Conservation (phyloP, 495 filamentous ascomycete genomes). For the Penicillium diatomitis region DNA sequence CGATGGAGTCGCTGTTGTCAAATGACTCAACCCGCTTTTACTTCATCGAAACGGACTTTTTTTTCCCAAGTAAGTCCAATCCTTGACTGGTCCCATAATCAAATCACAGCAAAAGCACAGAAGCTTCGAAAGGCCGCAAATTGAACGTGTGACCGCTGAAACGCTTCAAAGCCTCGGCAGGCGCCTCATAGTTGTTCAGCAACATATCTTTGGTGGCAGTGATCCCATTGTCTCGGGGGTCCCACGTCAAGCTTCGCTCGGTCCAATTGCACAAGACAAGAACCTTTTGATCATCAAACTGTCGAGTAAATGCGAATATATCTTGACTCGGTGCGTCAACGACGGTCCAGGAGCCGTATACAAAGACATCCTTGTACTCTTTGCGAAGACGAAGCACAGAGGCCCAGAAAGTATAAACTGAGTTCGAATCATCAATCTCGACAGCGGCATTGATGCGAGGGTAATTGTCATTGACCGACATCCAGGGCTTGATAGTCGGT, state of each 20-base stretch:
- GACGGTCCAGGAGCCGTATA: conserved; percentile 51
- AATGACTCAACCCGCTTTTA: too few species aligned
- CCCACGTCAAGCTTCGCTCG: conserved; percentile 29
- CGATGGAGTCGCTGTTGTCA: too few species aligned
- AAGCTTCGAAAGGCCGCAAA: conserved; percentile 34
- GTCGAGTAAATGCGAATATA: conserved; percentile 40
- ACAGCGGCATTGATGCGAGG: conserved; percentile 39
- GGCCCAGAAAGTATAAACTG: conserved; percentile 45
- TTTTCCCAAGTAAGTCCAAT: too few species aligned
- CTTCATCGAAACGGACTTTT: too few species aligned
- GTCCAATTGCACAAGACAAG: conserved; percentile 47
- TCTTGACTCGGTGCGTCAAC: conserved; percentile 36
- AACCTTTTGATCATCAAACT: conserved; percentile 32
- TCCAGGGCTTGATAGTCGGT: conserved; percentile 48
- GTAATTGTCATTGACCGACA: conserved; percentile 50
- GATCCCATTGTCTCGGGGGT: conserved; percentile 26
- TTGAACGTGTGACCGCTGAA: conserved; percentile 22
- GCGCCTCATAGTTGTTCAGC: conserved; percentile 32
- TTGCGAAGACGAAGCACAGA: conserved; percentile 45
- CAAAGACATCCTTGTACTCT: conserved; percentile 45
- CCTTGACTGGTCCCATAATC: background rate
- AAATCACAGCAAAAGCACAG: conserved; percentile 20
- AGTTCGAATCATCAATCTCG: conserved; percentile 36
- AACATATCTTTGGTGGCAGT: conserved; percentile 26
- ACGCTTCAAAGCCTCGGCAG: conserved; percentile 13